Percentiles rank a stretch among this genome's conserved stretches.
Conservation (phyloP, 768 basidiomycete genomes). For the Gymnopilus dilepis region DNA sequence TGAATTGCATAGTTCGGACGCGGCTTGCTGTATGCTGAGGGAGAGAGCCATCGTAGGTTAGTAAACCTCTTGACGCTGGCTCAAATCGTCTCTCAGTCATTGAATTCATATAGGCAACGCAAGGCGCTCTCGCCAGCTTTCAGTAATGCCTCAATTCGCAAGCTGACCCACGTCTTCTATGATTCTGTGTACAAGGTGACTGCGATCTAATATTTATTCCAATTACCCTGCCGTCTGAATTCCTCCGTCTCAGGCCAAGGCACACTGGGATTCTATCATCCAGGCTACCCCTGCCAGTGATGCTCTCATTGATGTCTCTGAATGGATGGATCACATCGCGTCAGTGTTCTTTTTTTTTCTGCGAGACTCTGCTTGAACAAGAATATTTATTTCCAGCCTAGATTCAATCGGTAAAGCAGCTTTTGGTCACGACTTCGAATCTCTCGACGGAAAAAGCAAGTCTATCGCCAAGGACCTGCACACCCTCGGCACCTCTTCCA, state of each 20-base stretch:
- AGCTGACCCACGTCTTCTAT: conserved; percentile 50
- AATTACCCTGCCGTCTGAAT: background rate
- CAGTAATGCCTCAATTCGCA: conserved; percentile 56
- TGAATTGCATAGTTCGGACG: conserved; percentile 39
- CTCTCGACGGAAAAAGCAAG: conserved; percentile 52
- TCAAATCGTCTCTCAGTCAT: background rate
- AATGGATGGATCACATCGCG: conserved; percentile 57
- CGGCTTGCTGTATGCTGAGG: conserved; percentile 46
- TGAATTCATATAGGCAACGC: background rate
- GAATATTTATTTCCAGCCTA: conserved; percentile 40
- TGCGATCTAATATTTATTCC: background rate
- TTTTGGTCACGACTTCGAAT: conserved; percentile 61
- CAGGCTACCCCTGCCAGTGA: conserved; percentile 31
- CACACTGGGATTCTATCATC: conserved; percentile 31
- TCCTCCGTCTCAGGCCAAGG: conserved; percentile 37
- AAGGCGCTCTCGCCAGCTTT: conserved; percentile 58
- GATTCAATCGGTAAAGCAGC: conserved; percentile 65
- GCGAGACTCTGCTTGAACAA: background rate
- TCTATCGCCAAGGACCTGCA: conserved; percentile 47
- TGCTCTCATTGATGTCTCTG: conserved; percentile 51
- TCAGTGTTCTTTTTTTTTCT: conserved; percentile 22
- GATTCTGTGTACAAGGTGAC: conserved; percentile 56
- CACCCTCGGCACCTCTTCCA: conserved; percentile 33
- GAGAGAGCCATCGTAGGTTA: conserved; percentile 53
- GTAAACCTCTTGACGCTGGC: background rate